Evolutionary conservation across 2,329 filamentous ascomycete genomes (phyloP), one percentile per base, ranked within the genome.

Genomic region (Xylariaceae sp.): DNA sequence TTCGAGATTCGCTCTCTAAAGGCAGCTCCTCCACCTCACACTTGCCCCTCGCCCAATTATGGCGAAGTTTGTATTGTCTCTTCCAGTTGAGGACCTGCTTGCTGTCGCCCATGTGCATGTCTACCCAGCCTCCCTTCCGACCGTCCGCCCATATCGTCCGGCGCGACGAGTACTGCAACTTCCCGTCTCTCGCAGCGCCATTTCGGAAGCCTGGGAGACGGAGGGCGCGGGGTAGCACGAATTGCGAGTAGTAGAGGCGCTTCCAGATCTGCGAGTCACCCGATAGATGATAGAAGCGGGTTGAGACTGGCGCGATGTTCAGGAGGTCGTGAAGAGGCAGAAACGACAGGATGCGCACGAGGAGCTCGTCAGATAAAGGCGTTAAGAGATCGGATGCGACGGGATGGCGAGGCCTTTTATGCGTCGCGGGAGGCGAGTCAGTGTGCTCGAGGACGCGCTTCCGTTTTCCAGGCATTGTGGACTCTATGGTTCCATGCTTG

Each of bases 261-360:
- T 93, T 94, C 94, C 94, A 99, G 58, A 97, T 77, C 71, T 97
- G 91, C 0, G 88, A 88, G 73, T 97, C 94, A 57, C 82, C 81
- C 6, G 90, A 82, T 15, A 97, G 81, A 45, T 79, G 80, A 66
- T 86, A 80, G 69, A 96, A 88, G 60, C 89, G 90, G 56, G 77
- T 84, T 1, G 91, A 97, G n/a, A 92, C 80, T 57, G 85, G 77
- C 4, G 80, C 77, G 41, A 83, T 78, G 55, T 78, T 76, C 56
- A 91, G 79, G 7, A 97, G 82, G 34, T 87, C 82, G 6, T 81
- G 76, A 35, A 90, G 82, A 1, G 88, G 77, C n/a, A 96, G 80
- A 70, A 85, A 88, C 3, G 88, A 88, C 41, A 97, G 79, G 61
- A 97, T 89, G 66, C 92, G 89, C 58, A 97, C 77, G 37, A 96